A percentile compares a stretch with the other conserved stretches of the same genome.
phyloP scores from a whole-genome alignment of 1,284 basidiomycete genomes.

The Ganoderma lingzhi region DNA sequence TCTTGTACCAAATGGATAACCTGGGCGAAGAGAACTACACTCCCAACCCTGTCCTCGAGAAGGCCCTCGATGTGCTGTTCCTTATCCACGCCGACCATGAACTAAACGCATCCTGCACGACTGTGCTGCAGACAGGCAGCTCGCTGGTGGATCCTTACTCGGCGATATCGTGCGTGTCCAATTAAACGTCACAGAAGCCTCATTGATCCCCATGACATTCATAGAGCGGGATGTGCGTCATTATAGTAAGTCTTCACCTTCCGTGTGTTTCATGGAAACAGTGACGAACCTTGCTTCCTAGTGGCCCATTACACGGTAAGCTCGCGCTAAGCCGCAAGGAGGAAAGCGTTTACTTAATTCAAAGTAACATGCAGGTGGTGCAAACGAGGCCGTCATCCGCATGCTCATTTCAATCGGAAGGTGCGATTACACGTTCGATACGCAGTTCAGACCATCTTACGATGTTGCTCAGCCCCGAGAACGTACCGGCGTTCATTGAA shows the following conservation, averaged over 20 bases:
- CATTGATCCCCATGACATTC: background rate
- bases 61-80: constrained; percentile 87
- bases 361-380: constrained; percentile 61
- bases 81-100: constrained; percentile 91
- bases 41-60: constrained; percentile 84
- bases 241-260: constrained; percentile 66
- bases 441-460: constrained; percentile 1
- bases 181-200: background rate
- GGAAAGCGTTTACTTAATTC: background rate
- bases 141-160: constrained; percentile 90
- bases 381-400: constrained; percentile 89
- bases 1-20: constrained; percentile 90
- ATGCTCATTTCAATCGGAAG: constrained; percentile 89
- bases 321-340: background rate
- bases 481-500: constrained; percentile 85
- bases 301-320: constrained; percentile 81
- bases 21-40: constrained; percentile 75
- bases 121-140: constrained; percentile 86
- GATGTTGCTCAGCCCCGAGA: constrained; percentile 63
- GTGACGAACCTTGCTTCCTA: constrained; percentile 37
- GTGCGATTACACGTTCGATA: constrained; percentile 47
- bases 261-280: background rate
- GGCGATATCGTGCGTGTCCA: constrained; percentile 69
- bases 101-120: constrained; percentile 85
- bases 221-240: constrained; percentile 82